phyloP scores from a whole-genome alignment of 2,329 filamentous ascomycete species.

The Fusarium sp. region DNA sequence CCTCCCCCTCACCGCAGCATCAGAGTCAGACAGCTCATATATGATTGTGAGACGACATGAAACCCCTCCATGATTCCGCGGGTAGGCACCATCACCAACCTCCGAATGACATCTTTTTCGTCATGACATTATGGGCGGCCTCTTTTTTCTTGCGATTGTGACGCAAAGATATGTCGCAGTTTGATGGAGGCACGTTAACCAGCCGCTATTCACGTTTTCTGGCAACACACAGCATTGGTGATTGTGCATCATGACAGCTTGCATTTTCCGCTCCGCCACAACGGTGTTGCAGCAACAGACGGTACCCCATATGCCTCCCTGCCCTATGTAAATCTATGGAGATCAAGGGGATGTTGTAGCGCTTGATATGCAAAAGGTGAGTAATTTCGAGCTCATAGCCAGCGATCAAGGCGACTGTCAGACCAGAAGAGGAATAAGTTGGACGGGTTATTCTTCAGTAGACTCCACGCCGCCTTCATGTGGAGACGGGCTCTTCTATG shows the following conservation, averaged over 20 bases:
- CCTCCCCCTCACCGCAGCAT: conserved; percentile 41
- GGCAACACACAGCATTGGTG: background rate
- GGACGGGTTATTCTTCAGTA: conserved; percentile 3
- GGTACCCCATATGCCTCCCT: conserved; percentile 15
- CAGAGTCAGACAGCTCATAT: conserved; percentile 21
- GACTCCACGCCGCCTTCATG: conserved; percentile 21
- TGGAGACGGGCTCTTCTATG: conserved; percentile 6
- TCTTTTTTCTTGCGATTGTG: conserved; percentile 22
- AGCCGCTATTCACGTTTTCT: background rate
- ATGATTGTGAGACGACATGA: conserved; percentile 34
- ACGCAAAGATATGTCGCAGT: background rate
- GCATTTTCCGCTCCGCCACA: conserved; percentile 26
- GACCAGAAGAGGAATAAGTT: conserved; percentile 9
- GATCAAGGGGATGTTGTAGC: conserved; percentile 5
- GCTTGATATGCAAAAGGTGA: background rate
- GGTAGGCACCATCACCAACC: conserved; percentile 5
- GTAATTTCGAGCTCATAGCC: conserved; percentile 2
- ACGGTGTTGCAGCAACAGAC: conserved; percentile 3
- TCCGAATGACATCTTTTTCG: background rate
- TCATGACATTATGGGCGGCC: conserved; percentile 27
- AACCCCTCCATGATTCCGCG: conserved; percentile 17
- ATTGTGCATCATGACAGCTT: conserved; percentile 26
- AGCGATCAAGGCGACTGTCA: conserved; percentile 22
- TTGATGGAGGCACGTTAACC: background rate
- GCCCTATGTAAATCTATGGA: background rate